Base-by-base conservation (phyloP, 2,329 filamentous ascomycete species). In the Aspergillus puulaauensis region DNA sequence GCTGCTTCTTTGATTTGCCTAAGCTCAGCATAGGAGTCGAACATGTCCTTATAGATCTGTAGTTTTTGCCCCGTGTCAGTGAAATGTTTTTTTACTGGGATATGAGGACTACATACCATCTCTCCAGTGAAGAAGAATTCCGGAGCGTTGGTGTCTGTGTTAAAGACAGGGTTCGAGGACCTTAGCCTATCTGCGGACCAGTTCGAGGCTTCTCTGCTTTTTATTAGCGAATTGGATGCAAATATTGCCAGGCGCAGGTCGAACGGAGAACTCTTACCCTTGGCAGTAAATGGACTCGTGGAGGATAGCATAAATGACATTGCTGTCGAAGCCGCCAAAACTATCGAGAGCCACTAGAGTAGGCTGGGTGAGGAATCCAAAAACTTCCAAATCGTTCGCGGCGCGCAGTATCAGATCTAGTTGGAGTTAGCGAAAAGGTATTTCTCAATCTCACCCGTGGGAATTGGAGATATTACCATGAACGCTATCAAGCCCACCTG, bases 251-350 rank as follows among this genome's bases (percentile, higher is more conserved):
- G 31, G 4, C 6, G 14, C 11, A 19, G 19, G 27, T 31, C 9
- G 27, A 31, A 14, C 9, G 44, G 31, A 23, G 35, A 19, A 9
- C 23, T 17, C 56, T 61, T 79, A 83, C 59, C 85, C 84, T 73
- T 90, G 85, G 72, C 89, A 93, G 79, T 97, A 98, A 65, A 93
- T 88, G 7, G 90, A 82, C 74, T 98, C 93, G 70, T 98, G 93
- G 3, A 97, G 78, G 40, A 97, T 80, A 23, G 90, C 89, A 71
- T 97, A 98, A 59, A 97, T 85, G 56, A 93, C 86, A 64, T 87
- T 86, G 41, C 85, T 83, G 68, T 97, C 92, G 68, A 91, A 92
- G 2, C 82, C 79, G 2, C 87, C 82, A 52, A 83, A 83, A 19
- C 80, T 75, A 71, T 96, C 91, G 23, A 96, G 78, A 0, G 82